Base-by-base conservation (phyloP, 345 rosid species). In the Camelina hispida region DNA sequence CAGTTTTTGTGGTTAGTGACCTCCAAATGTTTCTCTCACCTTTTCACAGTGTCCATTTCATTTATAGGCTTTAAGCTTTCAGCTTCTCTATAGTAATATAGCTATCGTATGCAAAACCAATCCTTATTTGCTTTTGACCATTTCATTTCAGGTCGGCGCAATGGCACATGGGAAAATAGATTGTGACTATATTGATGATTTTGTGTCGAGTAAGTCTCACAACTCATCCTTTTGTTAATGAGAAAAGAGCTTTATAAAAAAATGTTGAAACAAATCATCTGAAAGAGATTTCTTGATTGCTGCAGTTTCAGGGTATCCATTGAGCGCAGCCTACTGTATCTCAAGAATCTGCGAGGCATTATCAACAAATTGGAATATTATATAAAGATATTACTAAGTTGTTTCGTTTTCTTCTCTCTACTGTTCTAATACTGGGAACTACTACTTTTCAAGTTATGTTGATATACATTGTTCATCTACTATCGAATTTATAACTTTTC, bases 91-190 rank as follows among this genome's bases (percentile, higher is more conserved):
- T 53, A 17, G 14, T 14, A 20, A 20, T 20, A 20, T 20, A 20
- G 22, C 22, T 43, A 22, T 44, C 56, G 14, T 32, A 63, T n/a
- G 1, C 47, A 56, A 65, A 38, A 23, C 1, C 17, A 40, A 51
- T 2, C 42, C 50, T 63, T 46, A 12, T 38, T 28, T 50, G 22
- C 16, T 52, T 23, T 28, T 23, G 15, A 30, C 46, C 47, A 37
- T 62, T 70, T 62, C 47, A 46, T 62, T 70, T 64, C 84, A 90
- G 96, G 85, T 90, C 71, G 96, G 98, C 65, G 93, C 97, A 4
- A 90, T 94, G 98, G 85, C 97, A 13, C 97, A 94, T 28, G 97
- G 97, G 51, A 91, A 87, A 71, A 85, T 91, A 42, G 79, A 83
- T 1, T 72, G 78, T 0, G 89, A 88, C 13, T 88, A 91, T 48